Conservation (phyloP, 2,329 filamentous ascomycete genomes). For the Ophiocordyceps robertsii region DNA sequence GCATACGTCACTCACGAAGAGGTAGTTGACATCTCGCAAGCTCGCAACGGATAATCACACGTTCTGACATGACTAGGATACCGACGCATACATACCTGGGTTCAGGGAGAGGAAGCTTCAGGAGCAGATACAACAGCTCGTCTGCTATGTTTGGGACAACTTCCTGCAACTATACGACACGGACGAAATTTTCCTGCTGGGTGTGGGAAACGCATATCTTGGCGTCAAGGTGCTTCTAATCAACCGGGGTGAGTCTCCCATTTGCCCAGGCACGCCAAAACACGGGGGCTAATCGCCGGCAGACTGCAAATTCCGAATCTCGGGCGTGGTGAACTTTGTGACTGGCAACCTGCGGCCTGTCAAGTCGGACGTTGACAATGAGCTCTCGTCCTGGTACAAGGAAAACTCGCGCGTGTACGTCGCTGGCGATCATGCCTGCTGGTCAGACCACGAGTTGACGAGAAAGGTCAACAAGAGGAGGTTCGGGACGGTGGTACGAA, state of each 20-base stretch:
- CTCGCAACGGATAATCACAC: background rate
- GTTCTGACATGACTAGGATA: slow-evolving; percentile 22
- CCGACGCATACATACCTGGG: slow-evolving; percentile 31
- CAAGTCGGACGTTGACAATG: slow-evolving; percentile 63
- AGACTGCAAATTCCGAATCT: slow-evolving; percentile 54
- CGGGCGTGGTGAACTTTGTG: slow-evolving; percentile 70
- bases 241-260: slow-evolving; percentile 48
- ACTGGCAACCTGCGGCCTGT: slow-evolving; percentile 64
- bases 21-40: slow-evolving; percentile 20
- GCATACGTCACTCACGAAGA: slow-evolving; percentile 55
- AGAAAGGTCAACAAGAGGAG: slow-evolving; percentile 46
- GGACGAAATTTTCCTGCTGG: slow-evolving; percentile 71
- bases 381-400: slow-evolving; percentile 70
- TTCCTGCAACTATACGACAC: slow-evolving; percentile 69
- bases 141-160: slow-evolving; percentile 91
- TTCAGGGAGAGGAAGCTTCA: slow-evolving; percentile 35
- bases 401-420: slow-evolving; percentile 71
- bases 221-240: slow-evolving; percentile 72
- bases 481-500: slow-evolving; percentile 44
- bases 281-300: slow-evolving; percentile 5
- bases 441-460: slow-evolving; percentile 48
- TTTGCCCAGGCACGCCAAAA: background rate
- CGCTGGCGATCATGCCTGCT: slow-evolving; percentile 60
- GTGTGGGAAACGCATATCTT: slow-evolving; percentile 78
- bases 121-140: slow-evolving; percentile 55